Evolutionary conservation across 306 rosid genomes (phyloP).

Genomic region (Cyamopsis tetragonoloba): DNA sequence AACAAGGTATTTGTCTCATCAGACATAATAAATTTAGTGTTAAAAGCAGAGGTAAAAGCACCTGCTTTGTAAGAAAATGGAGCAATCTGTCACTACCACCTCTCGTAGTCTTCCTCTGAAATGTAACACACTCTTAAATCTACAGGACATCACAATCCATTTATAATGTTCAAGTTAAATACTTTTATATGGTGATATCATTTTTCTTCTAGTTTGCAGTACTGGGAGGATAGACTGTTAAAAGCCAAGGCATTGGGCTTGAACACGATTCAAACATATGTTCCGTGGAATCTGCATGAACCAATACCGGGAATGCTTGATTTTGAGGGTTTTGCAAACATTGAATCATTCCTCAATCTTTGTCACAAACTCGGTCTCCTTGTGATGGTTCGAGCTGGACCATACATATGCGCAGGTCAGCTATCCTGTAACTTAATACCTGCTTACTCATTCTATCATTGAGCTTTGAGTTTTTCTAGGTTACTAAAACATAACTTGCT

Average conservation of each 20-base stretch:
- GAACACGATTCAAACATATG: conserved; percentile 84
- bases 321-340: conserved; percentile 75
- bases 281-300: conserved; percentile 96
- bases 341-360: conserved; percentile 66
- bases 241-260: conserved; percentile 94
- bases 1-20: no score
- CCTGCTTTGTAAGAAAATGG: not conserved
- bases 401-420: conserved; percentile 87
- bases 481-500: not conserved
- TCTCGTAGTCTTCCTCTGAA: not conserved
- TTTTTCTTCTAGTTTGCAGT: conserved; percentile 49
- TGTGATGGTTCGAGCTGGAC: conserved; percentile 91
- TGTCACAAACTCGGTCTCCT: conserved; percentile 71
- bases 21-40: no score
- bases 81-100: not conserved
- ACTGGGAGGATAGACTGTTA: conserved; percentile 92
- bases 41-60: no score
- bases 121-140: not conserved
- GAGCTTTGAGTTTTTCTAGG: conserved; percentile 9
- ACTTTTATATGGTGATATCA: conserved; percentile 3
- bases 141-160: not conserved
- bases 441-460: not conserved
- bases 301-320: conserved; percentile 61
- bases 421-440: conserved; percentile 19
- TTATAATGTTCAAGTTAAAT: conserved; percentile 21